Evolutionary conservation across 2,329 filamentous ascomycete species (phyloP), one percentile per base, ranked within the genome.

Genomic region (Nigrospora oryzae): DNA sequence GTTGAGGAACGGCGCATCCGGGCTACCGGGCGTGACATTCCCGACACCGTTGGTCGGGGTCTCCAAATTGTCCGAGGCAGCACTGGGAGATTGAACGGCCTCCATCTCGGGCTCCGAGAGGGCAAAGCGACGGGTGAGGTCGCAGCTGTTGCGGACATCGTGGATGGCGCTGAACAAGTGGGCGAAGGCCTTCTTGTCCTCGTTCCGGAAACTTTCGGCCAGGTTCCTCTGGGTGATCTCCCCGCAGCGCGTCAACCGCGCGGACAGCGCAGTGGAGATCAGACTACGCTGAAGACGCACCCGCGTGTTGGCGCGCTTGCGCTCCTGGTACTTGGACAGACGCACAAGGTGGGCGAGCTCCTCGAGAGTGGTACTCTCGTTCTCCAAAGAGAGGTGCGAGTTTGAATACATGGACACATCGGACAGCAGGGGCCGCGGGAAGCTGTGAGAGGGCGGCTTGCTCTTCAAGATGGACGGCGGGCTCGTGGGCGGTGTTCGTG

Each of bases 321-420:
- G 84, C 71, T 88, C 83, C 65, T 91, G 86, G 62, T 89, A 89
- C 57, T 83, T 85, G 60, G 85, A 85, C 50, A 89, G 70, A 49
- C 85, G 81, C 52, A 89, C 84, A 55, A 90, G 66, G 62, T 89
- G 85, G 42, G 85, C 85, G 53, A 91, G 77, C 64, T 90, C 85
- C 57, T 86, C 81, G 49, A 91, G 70, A 13, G 82, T 84, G 38
- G 84, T 87, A 47, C 79, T 77, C 38, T 84, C 79, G 42, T 72
- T 73, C 49, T 84, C 78, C 34, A 75, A 72, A 40, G 75, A 71
- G 45, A 83, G 62, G 52, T 76, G 73, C 13, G 76, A 65, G 58
- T 84, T 84, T 38, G 75, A 73, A 62, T 86, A 86, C 46, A 81
- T 70, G 36, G 83, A 84, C 37, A 79, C 66, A 59, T 87, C 82